Evolutionary conservation across 352 stramenopile species (phyloP).

Genomic region (Globisporangium alternatum): DNA sequence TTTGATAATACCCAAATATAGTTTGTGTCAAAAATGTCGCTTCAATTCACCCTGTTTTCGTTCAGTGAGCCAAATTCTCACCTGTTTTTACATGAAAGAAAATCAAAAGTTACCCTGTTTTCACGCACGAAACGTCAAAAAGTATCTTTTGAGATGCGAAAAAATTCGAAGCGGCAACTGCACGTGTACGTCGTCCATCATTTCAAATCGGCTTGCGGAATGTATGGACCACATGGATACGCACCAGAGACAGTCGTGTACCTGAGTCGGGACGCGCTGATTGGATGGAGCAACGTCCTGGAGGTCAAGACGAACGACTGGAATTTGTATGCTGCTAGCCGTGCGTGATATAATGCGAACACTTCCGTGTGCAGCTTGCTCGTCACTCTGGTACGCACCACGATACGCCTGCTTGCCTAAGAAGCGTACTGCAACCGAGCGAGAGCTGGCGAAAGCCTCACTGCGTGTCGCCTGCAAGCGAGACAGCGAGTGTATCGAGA

Average conservation of each 20-base stretch:
- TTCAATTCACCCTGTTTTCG: not conserved
- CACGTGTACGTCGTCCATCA: not conserved
- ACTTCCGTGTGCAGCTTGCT: too few relatives aligned
- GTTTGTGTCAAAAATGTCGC: not conserved
- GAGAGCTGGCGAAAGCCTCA: too few relatives aligned
- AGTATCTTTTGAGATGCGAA: slow-evolving; percentile 4
- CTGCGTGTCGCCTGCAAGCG: too few relatives aligned
- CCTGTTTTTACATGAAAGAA: not conserved
- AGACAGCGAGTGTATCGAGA: too few relatives aligned
- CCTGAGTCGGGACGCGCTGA: not conserved
- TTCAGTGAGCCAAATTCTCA: not conserved
- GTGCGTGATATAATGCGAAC: too few relatives aligned
- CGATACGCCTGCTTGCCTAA: too few relatives aligned
- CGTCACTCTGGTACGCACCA: too few relatives aligned
- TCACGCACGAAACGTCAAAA: not conserved
- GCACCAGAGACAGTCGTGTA: not conserved
- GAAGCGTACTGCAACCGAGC: too few relatives aligned
- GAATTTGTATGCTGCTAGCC: too few relatives aligned
- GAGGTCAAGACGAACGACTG: too few relatives aligned
- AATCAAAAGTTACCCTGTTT: too few relatives aligned
- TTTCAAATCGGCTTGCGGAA: not conserved
- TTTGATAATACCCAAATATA: not conserved
- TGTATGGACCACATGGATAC: slow-evolving; percentile 1
- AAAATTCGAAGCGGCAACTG: not conserved
- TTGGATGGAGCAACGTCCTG: not conserved